A percentile compares a stretch with the other conserved stretches of the same genome.
Conservation (phyloP, 2,329 filamentous ascomycete genomes). For the Aspergillus udagawae region DNA sequence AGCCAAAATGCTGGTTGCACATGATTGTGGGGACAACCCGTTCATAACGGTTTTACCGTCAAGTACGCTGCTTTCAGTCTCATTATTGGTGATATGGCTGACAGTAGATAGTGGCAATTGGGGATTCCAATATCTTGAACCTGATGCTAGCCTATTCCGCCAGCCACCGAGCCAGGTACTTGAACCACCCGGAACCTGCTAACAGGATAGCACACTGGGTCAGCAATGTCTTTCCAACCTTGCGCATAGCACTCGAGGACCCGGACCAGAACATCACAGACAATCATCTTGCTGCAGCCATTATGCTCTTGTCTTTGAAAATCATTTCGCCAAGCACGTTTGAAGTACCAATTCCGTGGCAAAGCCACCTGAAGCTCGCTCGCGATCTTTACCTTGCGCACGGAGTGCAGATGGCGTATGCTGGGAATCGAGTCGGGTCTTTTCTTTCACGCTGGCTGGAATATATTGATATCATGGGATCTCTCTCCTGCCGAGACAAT, state of each 20-base stretch:
- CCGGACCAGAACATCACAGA: constrained; percentile 63
- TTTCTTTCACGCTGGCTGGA: constrained; percentile 81
- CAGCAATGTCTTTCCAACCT: constrained; percentile 62
- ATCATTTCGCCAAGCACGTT: constrained; percentile 80
- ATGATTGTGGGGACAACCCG: constrained; percentile 59
- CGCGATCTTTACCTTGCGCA: constrained; percentile 69
- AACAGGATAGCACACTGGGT: constrained; percentile 79
- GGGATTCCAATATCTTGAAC: constrained; percentile 61
- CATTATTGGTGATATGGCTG: constrained; percentile 9
- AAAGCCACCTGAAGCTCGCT: constrained; percentile 71
- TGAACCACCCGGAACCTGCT: constrained; percentile 68
- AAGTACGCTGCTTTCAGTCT: constrained; percentile 44
- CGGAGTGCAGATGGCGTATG: constrained; percentile 54
- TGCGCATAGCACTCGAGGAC: constrained; percentile 63
- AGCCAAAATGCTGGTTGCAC: constrained; percentile 60
- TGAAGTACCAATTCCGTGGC: constrained; percentile 76
- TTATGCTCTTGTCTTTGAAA: constrained; percentile 79
- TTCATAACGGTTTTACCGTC: constrained; percentile 60
- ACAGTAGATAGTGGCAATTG: constrained; percentile 48
- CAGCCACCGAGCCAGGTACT: constrained; percentile 72
- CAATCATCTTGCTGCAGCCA: constrained; percentile 71
- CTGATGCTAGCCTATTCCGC: constrained; percentile 78
- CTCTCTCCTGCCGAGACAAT: constrained; percentile 58
- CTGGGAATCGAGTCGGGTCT: constrained; percentile 57
- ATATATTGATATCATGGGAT: constrained; percentile 76